Percentiles rank a stretch among this genome's conserved stretches.
Conservation (phyloP, 306 rosid genomes). For the Hippophae gyantsensis region DNA sequence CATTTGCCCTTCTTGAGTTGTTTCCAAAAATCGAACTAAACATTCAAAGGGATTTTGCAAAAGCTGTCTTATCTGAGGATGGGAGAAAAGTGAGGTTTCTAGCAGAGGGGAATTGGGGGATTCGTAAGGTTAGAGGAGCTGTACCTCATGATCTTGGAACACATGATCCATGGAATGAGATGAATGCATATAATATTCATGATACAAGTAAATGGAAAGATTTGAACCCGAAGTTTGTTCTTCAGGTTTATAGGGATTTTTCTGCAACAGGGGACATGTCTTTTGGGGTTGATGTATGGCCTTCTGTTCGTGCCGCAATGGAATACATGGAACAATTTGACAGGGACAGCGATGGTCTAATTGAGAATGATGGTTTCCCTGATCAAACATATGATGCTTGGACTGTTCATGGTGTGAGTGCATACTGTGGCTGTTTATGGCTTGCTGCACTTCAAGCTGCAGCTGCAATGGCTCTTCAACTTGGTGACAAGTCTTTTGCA, state of each 20-base stretch:
- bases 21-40: slow-evolving; percentile 89
- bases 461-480: slow-evolving; percentile 83
- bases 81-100: slow-evolving; percentile 86
- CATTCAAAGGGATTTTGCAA: slow-evolving; percentile 91
- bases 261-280: slow-evolving; percentile 84
- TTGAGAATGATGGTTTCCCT: slow-evolving; percentile 95
- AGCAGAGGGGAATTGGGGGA: slow-evolving; percentile 90
- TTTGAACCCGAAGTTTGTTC: slow-evolving; percentile 91
- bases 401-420: slow-evolving; percentile 97
- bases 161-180: slow-evolving; percentile 94
- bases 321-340: slow-evolving; percentile 93
- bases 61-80: slow-evolving; percentile 89
- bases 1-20: slow-evolving; percentile 93
- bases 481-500: slow-evolving; percentile 70
- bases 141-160: slow-evolving; percentile 96
- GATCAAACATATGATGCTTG: slow-evolving; percentile 97
- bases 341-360: slow-evolving; percentile 74
- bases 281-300: slow-evolving; percentile 98
- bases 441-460: slow-evolving; percentile 98
- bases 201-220: slow-evolving; percentile 97
- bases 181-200: slow-evolving; percentile 95
- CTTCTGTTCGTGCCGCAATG: slow-evolving; percentile 92
- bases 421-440: slow-evolving; percentile 96
- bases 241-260: slow-evolving; percentile 88
- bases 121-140: slow-evolving; percentile 95